phyloP scores from a whole-genome alignment of 2,329 filamentous ascomycete species.

The Myrmaecium sp. region DNA sequence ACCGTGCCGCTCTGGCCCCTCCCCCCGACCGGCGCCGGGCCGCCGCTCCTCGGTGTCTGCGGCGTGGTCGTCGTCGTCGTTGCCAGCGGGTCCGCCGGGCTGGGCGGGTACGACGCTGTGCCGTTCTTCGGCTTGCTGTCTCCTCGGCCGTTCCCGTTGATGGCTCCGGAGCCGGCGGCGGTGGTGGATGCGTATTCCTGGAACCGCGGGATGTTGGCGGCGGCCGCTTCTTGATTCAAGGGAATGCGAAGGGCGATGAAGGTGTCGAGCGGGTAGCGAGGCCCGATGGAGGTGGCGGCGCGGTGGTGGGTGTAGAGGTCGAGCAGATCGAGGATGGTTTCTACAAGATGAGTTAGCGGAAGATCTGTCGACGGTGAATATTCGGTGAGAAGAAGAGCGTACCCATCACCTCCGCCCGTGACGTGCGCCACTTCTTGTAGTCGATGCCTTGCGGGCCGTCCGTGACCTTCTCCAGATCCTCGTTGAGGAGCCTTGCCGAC shows the following conservation, averaged over 20 bases:
- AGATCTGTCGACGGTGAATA: background rate
- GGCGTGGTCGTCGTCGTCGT: conserved; percentile 27
- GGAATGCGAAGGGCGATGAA: conserved; percentile 79
- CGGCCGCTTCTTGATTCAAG: conserved; percentile 65
- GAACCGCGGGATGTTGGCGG: conserved; percentile 27
- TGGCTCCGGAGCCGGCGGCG: conserved; percentile 8
- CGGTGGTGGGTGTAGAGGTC: conserved; percentile 84
- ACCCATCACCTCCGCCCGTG: conserved; percentile 29
- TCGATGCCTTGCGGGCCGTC: conserved; percentile 26
- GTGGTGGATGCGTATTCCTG: conserved; percentile 26
- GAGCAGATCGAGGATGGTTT: conserved; percentile 77
- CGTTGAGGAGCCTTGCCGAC: conserved; percentile 49
- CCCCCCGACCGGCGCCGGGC: conserved; percentile 21
- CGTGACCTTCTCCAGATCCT: conserved; percentile 32
- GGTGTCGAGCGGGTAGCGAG: conserved; percentile 52
- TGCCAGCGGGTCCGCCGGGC: conserved; percentile 21
- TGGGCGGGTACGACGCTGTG: conserved; percentile 8
- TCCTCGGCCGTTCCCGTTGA: conserved; percentile 20
- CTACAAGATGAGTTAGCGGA: conserved; percentile 27
- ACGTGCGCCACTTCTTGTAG: conserved; percentile 29
- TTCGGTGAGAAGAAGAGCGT: conserved; percentile 1
- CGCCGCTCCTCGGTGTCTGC: conserved; percentile 16
- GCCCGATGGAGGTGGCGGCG: conserved; percentile 56
- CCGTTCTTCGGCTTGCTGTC: conserved; percentile 16
- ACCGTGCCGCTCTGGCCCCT: conserved; percentile 53